Evolutionary conservation across 2,329 filamentous ascomycete genomes (phyloP), one percentile per base, ranked within the genome.

Genomic region (Exophiala lecanii-corni): DNA sequence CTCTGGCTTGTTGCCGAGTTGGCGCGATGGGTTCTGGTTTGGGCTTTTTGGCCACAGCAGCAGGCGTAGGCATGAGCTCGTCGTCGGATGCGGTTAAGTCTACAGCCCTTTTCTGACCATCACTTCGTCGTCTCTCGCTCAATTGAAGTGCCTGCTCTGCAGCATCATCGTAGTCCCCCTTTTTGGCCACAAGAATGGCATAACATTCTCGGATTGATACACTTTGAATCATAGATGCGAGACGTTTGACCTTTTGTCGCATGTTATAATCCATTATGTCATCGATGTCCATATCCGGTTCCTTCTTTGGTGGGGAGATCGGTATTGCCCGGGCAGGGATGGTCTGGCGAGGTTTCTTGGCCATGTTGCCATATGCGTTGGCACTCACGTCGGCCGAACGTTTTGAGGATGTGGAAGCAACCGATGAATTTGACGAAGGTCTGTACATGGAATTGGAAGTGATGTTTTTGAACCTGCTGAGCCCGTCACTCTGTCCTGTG

Each of bases 151-250:
- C 55, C 39, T 66, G 62, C 2, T 67, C 64, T 45, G 75, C 62
- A 2, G 82, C 75, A 55, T 77, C 72, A 16, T 78, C 70, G 43
- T 71, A 73, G 46, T 78, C 72, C 1, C 76, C 74, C 15, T 68
- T 70, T 39, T 69, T 71, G 12, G 57, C 54, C 2, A 70, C 40
- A 18, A 85, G 60, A 4, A 75, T 73, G 43, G 75, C 63, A 33
- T 74, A 60, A 31, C 75, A 71, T 16, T 64, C 59, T 18, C 66
- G 53, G 4, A 82, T 63, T 1, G 71, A 64, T 23, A 69, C 63
- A 3, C 62, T 54, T 0, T 72, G 69, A 42, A 74, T 65, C 28
- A 82, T 65, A 1, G 56, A 63, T 41, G 62, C 58, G 48, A 85
- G 69, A 20, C 74, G 63, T 46, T 67, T 56, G 6, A 83, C 73